Evolutionary conservation across 208 protist species (phyloP), one percentile per base, ranked within the genome.

Genomic region (Acanthamoeba royreba): DNA sequence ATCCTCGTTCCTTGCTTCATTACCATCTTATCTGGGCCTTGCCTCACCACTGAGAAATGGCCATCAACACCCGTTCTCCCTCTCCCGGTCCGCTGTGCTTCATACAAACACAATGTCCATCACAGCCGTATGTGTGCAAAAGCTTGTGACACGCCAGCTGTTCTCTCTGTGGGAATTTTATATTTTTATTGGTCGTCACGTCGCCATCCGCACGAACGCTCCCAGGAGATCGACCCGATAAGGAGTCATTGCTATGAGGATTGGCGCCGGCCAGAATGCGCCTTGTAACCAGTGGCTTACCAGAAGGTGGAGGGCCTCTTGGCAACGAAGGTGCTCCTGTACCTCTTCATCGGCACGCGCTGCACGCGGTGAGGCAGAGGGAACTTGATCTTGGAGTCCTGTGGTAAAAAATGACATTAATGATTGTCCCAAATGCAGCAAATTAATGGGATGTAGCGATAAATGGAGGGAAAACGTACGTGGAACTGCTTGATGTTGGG

Each of bases 301-400:
- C 52, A 92, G 55, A 55, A 52, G 86, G 86, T 92, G 0, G 46
- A 72, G 8, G 86, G 86, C 42, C 86, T 66, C 55, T n/a, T 77
- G 46, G 52, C 86, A 17, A 52, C 45, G 86, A 92, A 92, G 33
- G 61, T 74, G 45, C 52, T 72, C 38, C 86, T 43, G 86, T 92
- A 92, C 86, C 45, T 92, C 86, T 92, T 92, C 42, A 66, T 61
- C 19, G 86, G 52, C 42, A 92, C 52, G 86, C 86, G 86, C 38
- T 46, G 53, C n/a, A 74, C 45, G 25, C 52, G 35, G 86, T 92
- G 52, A 22, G 55, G 86, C 15, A 92, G 86, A 49, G 86, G 86
- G 86, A 92, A 92, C 55, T 74, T 66, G 86, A 92, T 92, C 52
- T 92, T 92, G 46, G 86, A 92, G 86, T 92, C 61, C 86, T 92